phyloP scores from a whole-genome alignment of 2,329 filamentous ascomycete species.

The Paraconiothyrium sp. region DNA sequence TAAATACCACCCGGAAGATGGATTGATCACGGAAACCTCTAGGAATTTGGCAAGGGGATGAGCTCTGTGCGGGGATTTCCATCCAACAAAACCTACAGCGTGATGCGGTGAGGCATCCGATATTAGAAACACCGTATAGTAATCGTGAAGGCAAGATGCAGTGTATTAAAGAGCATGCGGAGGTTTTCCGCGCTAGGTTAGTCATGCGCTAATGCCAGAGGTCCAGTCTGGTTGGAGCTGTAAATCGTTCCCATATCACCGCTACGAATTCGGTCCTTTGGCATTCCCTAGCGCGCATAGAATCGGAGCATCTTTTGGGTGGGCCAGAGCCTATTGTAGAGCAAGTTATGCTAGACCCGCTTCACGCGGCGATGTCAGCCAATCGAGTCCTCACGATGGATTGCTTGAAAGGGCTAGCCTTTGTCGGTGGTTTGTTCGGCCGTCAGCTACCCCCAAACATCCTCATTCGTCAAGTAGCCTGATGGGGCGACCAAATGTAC shows the following conservation, averaged over 20 bases:
- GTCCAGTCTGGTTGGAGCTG: background rate
- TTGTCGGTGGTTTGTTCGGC: background rate
- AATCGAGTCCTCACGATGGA: conserved; percentile 6
- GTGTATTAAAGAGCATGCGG: conserved; percentile 2
- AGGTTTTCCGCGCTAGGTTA: conserved; percentile 6
- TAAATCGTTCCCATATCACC: background rate
- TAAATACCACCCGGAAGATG: no score
- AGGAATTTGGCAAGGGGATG: no score
- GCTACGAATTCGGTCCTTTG: background rate
- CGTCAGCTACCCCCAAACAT: background rate
- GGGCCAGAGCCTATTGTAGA: background rate
- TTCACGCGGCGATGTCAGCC: background rate
- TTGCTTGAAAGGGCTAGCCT: conserved; percentile 6
- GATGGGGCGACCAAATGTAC: background rate
- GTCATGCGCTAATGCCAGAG: background rate
- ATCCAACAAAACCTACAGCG: background rate
- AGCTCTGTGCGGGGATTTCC: no score
- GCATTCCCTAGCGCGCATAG: background rate
- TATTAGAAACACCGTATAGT: background rate
- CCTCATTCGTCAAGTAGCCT: background rate
- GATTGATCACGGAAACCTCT: no score
- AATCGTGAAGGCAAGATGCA: background rate
- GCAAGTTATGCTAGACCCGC: background rate
- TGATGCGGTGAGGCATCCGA: background rate
- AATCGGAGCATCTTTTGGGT: background rate